Evolutionary conservation across 1,139 yeast genomes (phyloP).

Genomic region (Geotrichum histeridarum): DNA sequence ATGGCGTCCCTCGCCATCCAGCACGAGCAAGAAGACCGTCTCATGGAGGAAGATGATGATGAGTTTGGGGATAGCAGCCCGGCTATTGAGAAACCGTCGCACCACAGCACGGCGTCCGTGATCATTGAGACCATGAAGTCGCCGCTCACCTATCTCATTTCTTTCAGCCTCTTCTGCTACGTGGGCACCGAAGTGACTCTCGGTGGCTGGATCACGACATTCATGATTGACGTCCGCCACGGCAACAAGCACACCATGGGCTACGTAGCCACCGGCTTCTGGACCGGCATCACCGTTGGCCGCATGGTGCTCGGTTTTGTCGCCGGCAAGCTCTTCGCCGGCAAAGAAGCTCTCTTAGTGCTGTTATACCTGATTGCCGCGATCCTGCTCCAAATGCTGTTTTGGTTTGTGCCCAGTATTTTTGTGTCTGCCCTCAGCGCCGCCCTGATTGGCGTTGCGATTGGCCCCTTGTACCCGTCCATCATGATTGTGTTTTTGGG

Average conservation of each 20-base stretch:
- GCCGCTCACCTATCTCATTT: conserved; percentile 48
- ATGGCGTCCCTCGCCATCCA: conserved; percentile 1
- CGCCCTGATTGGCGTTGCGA: conserved; percentile 57
- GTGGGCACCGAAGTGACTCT: conserved; percentile 66
- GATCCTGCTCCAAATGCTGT: conserved; percentile 25
- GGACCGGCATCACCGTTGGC: conserved; percentile 67
- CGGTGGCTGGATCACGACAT: conserved; percentile 71
- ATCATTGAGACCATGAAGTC: neutral
- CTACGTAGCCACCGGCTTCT: conserved; percentile 64
- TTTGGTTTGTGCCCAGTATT: conserved; percentile 33
- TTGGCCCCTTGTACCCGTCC: conserved; percentile 81
- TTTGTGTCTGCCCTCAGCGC: conserved; percentile 38
- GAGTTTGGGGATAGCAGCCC: neutral
- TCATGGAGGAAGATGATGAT: neutral
- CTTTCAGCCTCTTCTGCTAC: conserved; percentile 54
- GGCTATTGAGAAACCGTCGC: neutral
- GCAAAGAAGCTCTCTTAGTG: conserved; percentile 24
- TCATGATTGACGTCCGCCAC: conserved; percentile 51
- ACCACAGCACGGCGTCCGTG: conserved; percentile 1
- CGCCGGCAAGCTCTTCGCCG: conserved; percentile 30
- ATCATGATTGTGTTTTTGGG: conserved; percentile 61
- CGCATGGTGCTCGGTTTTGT: conserved; percentile 44
- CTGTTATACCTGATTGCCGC: conserved; percentile 26
- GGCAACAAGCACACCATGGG: conserved; percentile 49
- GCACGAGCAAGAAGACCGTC: neutral